A percentile compares a stretch with the other conserved stretches of the same genome.
phyloP scores from a whole-genome alignment of 2,329 filamentous ascomycete species.

The Fusarium mundagurra region DNA sequence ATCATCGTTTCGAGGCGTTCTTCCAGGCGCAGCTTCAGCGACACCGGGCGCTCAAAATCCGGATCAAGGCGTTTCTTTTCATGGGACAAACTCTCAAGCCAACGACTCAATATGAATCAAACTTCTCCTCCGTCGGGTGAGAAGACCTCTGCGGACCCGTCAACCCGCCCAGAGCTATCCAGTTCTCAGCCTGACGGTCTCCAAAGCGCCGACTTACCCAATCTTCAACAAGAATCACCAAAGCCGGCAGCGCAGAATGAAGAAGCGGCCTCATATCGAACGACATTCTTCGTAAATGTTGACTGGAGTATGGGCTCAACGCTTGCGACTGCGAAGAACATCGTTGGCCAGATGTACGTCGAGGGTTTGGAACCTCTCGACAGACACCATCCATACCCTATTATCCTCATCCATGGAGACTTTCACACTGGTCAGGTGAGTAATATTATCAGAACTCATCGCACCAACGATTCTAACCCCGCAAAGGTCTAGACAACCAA shows the following conservation, averaged over 20 bases:
- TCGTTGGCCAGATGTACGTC: slow-evolving; percentile 50
- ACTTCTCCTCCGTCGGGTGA: neutral
- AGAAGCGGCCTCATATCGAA: slow-evolving; percentile 25
- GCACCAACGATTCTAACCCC: neutral
- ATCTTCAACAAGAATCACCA: neutral
- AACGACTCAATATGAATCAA: neutral
- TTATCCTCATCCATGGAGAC: slow-evolving; percentile 51
- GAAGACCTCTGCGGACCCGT: neutral
- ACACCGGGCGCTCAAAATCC: neutral
- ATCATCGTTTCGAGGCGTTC: neutral
- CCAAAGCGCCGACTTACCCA: neutral
- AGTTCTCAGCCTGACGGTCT: neutral
- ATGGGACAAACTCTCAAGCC: neutral
- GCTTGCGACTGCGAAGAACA: slow-evolving; percentile 16
- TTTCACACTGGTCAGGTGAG: slow-evolving; percentile 49
- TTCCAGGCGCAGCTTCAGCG: neutral
- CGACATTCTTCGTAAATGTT: slow-evolving; percentile 42
- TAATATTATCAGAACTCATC: neutral
- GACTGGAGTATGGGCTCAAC: slow-evolving; percentile 34
- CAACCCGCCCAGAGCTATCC: neutral
- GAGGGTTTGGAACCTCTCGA: slow-evolving; percentile 41
- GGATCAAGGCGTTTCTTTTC: neutral
- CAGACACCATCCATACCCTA: slow-evolving; percentile 31
- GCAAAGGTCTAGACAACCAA: slow-evolving; percentile 55
- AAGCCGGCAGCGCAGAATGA: neutral